phyloP scores from a whole-genome alignment of 2,329 filamentous ascomycete species.

The Trichoderma sp. region DNA sequence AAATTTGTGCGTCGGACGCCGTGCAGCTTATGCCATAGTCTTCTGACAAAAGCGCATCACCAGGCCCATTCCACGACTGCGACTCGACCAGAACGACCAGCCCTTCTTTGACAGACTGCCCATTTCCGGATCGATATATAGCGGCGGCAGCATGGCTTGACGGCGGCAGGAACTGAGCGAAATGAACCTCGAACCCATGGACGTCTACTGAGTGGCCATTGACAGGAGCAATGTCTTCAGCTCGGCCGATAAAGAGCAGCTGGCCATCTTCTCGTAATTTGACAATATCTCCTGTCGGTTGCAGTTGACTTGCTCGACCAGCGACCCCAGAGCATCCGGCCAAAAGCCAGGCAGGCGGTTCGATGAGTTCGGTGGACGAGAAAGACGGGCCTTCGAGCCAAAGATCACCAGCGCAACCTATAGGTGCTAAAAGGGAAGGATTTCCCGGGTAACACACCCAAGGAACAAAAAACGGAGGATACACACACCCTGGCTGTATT shows the following conservation, averaged over 20 bases:
- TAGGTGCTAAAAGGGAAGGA: conserved; percentile 4
- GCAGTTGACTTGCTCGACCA: not conserved
- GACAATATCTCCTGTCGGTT: conserved; percentile 10
- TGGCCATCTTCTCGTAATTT: not conserved
- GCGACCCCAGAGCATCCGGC: not conserved
- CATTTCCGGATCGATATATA: not conserved
- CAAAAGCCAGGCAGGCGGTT: not conserved
- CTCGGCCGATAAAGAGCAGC: conserved; percentile 4
- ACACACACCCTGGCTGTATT: not conserved
- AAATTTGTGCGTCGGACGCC: not conserved
- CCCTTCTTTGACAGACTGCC: not conserved
- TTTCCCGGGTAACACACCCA: conserved; percentile 9
- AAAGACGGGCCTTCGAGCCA: conserved; percentile 9
- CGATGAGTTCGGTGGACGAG: not conserved
- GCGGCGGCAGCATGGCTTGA: not conserved
- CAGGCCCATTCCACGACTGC: not conserved
- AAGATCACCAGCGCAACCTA: conserved; percentile 6
- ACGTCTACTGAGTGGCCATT: conserved; percentile 13
- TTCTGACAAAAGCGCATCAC: not conserved
- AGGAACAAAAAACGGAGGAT: conserved; percentile 1
- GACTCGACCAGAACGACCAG: not conserved
- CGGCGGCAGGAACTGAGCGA: not conserved
- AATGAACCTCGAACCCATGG: not conserved
- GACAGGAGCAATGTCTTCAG: conserved; percentile 2
- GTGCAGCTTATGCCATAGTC: not conserved